Evolutionary conservation across 768 basidiomycete genomes (phyloP), one percentile per base, ranked within the genome.

Genomic region (Lentinula guzmanii): DNA sequence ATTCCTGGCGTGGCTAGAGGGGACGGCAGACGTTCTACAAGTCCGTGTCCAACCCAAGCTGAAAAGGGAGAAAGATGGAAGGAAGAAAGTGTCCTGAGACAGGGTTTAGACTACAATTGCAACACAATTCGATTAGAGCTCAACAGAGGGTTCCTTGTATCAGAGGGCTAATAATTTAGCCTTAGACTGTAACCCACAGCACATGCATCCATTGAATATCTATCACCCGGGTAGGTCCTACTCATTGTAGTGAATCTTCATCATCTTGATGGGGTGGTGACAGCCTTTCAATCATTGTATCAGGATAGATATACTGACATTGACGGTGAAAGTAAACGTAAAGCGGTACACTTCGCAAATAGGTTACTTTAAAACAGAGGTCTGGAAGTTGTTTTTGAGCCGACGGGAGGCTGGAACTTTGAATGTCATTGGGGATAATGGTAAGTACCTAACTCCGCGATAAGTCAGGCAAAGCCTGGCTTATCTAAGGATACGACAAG

Each of bases 331-430:
- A 67, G 55, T 81, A 76, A 53, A 86, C 72, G 66, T 78, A 84
- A 7, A 77, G 76, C 28, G 74, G 77, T 63, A 90, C 78, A 64
- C 85, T 87, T 64, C 78, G 80, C 61, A 90, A 63, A 70, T 89
- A 92, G 55, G 82, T 85, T 61, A 83, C 80, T 68, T 91, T 90
- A 74, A 90, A 90, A 31, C 90, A 87, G 41, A 91, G 74, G 69
- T 92, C 90, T 31, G 89, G 89, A 57, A 91, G 85, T n/a, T 72
- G 73, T 5, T 45, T 24, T 15, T 42, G 42, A 3, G 24, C 43
- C 43, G 6, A 10, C 11, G 5, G 9, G 34, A 10, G 24, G 24
- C 24, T 24, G 24, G 55, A 18, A n/a, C 35, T 24, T 57, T 5
- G 24, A 34, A 35, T 6, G 39, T 24, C 54, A 37, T 34, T 28